Evolutionary conservation across 2,329 filamentous ascomycete species (phyloP).

Genomic region (Beauveria bassiana): DNA sequence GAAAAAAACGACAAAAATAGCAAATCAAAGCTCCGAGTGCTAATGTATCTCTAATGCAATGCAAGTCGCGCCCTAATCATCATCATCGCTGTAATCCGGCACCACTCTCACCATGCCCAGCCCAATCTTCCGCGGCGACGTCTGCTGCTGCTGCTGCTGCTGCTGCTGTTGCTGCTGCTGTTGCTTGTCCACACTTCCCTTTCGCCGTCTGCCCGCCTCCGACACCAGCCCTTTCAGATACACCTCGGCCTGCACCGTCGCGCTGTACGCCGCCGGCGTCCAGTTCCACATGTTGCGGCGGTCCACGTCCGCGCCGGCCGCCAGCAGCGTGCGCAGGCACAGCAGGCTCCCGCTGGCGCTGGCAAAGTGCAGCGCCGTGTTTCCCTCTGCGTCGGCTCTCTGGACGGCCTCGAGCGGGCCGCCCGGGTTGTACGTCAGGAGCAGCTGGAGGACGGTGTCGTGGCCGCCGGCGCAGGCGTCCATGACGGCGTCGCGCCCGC

Average conservation of each 20-base stretch:
- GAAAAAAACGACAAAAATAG: not conserved
- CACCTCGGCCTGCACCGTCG: conserved; percentile 74
- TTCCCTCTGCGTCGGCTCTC: conserved; percentile 62
- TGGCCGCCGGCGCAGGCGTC: conserved; percentile 52
- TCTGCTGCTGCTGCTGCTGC: conserved; percentile 10
- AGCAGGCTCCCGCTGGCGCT: conserved; percentile 74
- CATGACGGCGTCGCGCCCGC: conserved; percentile 67
- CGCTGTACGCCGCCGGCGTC: conserved; percentile 76
- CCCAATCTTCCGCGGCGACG: conserved; percentile 26
- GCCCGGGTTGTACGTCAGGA: conserved; percentile 53
- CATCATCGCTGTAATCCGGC: conserved; percentile 28
- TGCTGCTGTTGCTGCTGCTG: not conserved
- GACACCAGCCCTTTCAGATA: conserved; percentile 72
- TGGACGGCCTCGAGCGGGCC: conserved; percentile 46
- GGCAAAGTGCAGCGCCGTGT: conserved; percentile 81
- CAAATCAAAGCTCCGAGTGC: not conserved
- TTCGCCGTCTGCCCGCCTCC: conserved; percentile 56
- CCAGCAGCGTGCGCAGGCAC: conserved; percentile 66
- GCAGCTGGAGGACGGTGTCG: conserved; percentile 57
- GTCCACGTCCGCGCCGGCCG: conserved; percentile 68
- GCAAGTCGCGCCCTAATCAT: conserved; percentile 19
- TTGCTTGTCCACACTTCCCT: conserved; percentile 32
- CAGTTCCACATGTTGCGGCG: conserved; percentile 69
- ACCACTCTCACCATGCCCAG: conserved; percentile 38
- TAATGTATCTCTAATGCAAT: not conserved